These are phyloP conservation scores for Fusarium duplospermum DNA, from an alignment of 2,329 filamentous ascomycete species.

Conservation along the genomic window DNA sequence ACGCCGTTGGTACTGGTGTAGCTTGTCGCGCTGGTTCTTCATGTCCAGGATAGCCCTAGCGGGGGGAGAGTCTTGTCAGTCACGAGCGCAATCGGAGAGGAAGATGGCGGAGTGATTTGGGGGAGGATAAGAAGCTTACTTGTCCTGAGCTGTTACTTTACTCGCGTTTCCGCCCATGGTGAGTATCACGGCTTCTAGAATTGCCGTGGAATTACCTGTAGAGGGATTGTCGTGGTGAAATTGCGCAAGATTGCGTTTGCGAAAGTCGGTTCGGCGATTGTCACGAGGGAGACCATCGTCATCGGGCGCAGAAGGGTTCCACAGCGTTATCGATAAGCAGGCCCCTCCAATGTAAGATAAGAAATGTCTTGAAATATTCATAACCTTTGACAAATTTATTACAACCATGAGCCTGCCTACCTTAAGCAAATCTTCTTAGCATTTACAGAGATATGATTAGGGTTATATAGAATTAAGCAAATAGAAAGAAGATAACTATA, in stretches of 20 bases:
- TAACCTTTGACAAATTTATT: background rate
- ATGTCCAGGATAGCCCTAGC: slow-evolving; percentile 93
- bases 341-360: background rate
- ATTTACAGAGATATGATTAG: background rate
- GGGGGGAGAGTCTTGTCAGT: slow-evolving; percentile 11
- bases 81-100: slow-evolving; percentile 28
- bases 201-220: slow-evolving; percentile 11
- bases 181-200: slow-evolving; percentile 12
- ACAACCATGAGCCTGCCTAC: background rate
- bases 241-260: slow-evolving; percentile 4
- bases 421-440: background rate
- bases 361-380: background rate
- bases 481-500: background rate
- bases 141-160: slow-evolving; percentile 80
- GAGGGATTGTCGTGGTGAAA: background rate
- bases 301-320: slow-evolving; percentile 35
- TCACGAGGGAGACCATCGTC: slow-evolving; percentile 45
- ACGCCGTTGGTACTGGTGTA: slow-evolving; percentile 94
- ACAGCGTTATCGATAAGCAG: slow-evolving; percentile 43
- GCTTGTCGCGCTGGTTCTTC: slow-evolving; percentile 96
- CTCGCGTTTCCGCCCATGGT: slow-evolving; percentile 67
- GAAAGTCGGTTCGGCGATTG: slow-evolving; percentile 24
- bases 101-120: slow-evolving; percentile 16
- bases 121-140: slow-evolving; percentile 64
- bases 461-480: background rate